Evolutionary conservation across 805 yeast genomes (phyloP).

Genomic region (Pichia gijzeniarum): DNA sequence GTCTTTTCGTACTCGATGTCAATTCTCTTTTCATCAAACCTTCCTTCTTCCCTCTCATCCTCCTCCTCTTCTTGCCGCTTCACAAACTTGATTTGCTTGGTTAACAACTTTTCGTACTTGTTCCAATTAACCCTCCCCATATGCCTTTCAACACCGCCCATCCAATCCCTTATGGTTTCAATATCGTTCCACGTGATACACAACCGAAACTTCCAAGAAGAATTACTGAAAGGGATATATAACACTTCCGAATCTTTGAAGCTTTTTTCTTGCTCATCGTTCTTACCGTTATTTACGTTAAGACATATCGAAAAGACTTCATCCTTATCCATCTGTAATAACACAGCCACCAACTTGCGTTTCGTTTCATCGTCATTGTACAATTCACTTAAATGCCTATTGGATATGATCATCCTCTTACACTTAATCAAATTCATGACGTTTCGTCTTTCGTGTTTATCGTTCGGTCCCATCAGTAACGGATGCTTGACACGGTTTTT

Average conservation of each 20-base stretch:
- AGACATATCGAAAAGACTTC: slow-evolving; percentile 15
- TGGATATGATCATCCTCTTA: slow-evolving; percentile 21
- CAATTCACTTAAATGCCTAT: slow-evolving; percentile 19
- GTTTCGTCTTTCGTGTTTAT: no score
- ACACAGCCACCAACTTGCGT: slow-evolving; percentile 15
- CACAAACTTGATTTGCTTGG: slow-evolving; percentile 13
- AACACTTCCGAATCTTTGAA: slow-evolving; percentile 8
- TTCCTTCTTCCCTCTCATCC: slow-evolving; percentile 5
- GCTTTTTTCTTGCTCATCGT: not conserved
- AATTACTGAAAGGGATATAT: slow-evolving; percentile 19
- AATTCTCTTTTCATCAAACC: slow-evolving; percentile 12
- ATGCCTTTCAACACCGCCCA: slow-evolving; percentile 2
- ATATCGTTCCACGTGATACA: slow-evolving; percentile 20
- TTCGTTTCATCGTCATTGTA: slow-evolving; percentile 15
- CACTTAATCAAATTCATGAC: slow-evolving; percentile 15
- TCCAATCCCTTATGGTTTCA: slow-evolving; percentile 12
- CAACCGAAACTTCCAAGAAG: slow-evolving; percentile 23
- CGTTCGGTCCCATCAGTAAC: slow-evolving; percentile 6
- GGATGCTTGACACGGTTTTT: slow-evolving; percentile 17
- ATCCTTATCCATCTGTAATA: slow-evolving; percentile 19
- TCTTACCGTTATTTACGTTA: slow-evolving; percentile 8
- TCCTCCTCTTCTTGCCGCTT: not conserved
- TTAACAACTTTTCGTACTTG: slow-evolving; percentile 16
- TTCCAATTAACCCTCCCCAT: slow-evolving; percentile 4
- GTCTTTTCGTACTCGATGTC: slow-evolving; percentile 18